Percentiles rank a stretch among this genome's conserved stretches.
phyloP scores from a whole-genome alignment of 257 asterid species.

The Anisodus acutangulus region DNA sequence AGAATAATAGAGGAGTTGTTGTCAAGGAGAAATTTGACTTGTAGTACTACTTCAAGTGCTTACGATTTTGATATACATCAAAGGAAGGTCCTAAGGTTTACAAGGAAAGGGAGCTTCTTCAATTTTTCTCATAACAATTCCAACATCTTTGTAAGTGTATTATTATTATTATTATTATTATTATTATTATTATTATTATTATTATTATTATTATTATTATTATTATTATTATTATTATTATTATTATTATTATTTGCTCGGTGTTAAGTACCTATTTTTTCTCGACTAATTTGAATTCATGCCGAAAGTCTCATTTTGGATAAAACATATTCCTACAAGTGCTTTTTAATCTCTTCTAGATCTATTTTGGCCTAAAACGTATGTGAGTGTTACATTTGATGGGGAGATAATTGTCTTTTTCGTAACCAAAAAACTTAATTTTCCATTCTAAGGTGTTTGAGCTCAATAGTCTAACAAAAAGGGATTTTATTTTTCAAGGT shows the following conservation, averaged over 20 bases:
- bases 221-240: neutral
- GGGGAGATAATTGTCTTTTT: too few species aligned
- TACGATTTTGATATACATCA: constrained; percentile 5
- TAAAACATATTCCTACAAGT: too few species aligned
- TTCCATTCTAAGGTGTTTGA: too few species aligned
- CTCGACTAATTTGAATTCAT: too few species aligned
- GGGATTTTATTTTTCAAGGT: too few species aligned
- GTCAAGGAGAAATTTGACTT: constrained; percentile 37
- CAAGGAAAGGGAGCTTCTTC: constrained; percentile 54
- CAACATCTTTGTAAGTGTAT: constrained; percentile 50
- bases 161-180: neutral
- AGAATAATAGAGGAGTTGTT: constrained; percentile 31
- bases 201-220: too few species aligned
- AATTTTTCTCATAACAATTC: constrained; percentile 50
- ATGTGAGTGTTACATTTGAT: too few species aligned
- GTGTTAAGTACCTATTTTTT: too few species aligned
- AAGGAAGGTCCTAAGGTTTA: constrained; percentile 46
- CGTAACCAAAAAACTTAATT: too few species aligned
- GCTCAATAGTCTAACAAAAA: neutral
- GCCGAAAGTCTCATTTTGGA: too few species aligned
- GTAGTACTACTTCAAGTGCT: constrained; percentile 38
- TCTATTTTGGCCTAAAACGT: neutral
- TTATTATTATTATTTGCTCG: neutral
- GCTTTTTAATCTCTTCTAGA: too few species aligned
- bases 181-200: too few species aligned